Base-by-base conservation (phyloP, 192 early-diverging fungal genomes). In the Backusella psychrophila region DNA sequence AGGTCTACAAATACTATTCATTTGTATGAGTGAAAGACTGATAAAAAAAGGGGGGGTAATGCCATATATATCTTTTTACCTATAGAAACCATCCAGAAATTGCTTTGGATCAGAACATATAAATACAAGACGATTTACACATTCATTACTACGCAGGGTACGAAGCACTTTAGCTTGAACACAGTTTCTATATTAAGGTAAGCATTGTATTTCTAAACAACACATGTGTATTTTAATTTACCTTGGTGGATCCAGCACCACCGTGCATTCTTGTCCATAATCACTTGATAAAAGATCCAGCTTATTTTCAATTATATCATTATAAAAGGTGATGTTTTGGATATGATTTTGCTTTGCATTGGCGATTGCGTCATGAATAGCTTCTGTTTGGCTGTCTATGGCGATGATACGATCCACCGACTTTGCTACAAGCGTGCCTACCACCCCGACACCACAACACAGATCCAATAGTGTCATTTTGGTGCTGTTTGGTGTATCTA, bases 201-300 rank as follows among this genome's bases (percentile, higher is more conserved):
- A 56, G 21, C 53, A 56, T 23, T 23, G 4, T 44, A 44, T 56
- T 21, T 53, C 5, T 11, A 34, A 5, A 44, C 41, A 71, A 8
- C 9, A 66, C 15, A 6, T 35, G 34, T 26, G 35, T n/a, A n/a
- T 17, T 35, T 44, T 15, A 29, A 33, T 66, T 59, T 84, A 83
- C 84, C 89, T 82, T 39, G 94, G 93, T 12, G 94, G 94, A 81
- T 95, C 94, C 56, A 95, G 69, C 4, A 95, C 85, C 9, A 91
- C 94, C 23, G 94, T 86, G 0, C 91, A 87, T 34, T 86, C 77
- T 77, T 89, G 88, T 35, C 83, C 74, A 19, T 21, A 12, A 23
- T 80, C 71, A 11, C 74, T 38, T 26, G 76, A 67, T 3, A 84
- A 42, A 31, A 80, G 52, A 72, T 75, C 44, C 17, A 85, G 69